Base-by-base conservation (phyloP, 1,139 yeast species). In the Hyphopichia fennica region DNA sequence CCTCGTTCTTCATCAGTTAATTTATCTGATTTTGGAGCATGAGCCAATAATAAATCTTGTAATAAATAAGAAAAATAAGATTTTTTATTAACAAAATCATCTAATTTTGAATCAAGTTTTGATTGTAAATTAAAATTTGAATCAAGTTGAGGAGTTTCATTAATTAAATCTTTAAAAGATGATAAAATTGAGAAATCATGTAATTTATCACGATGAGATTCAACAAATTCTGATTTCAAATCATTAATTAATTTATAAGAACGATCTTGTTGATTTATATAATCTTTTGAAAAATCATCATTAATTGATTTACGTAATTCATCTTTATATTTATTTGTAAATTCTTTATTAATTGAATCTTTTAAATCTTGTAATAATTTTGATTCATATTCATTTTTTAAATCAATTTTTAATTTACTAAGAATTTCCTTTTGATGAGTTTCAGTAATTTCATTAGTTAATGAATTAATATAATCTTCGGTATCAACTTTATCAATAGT, bases 1-100 rank as follows among this genome's bases (percentile, higher is more conserved):
- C 67, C 71, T 3, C 30, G 43, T 43, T 63, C 67, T 8, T 54
- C 52, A 1, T 47, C 36, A 2, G 60, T 48, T 27, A 67, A 46
- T 4, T 54, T 47, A 13, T 50, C 55, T 19, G 54, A 51, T 34
- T 44, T 42, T 8, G 70, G 67, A 38, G 56, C 57, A 48, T 49
- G 48, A n/a, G 45, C 44, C 13, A 43, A 15, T 8, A 62, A 36
- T 3, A 62, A 37, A 16, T 56, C 57, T 9, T 52, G 41, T 14
- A 56, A 38, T n/a, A 62, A 37, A 36, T 48, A 45, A 17, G 45
- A 33, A 35, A 45, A 51, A 33, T 51, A 56, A 4, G 32, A 34
- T 17, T 42, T 41, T 22, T 44, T 54, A 40, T 62, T 48, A 30
- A 54, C 41, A 13, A 48, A 44, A 5, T 49, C 36, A 31, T 48